Percentiles rank a stretch among this genome's conserved stretches.
Conservation (phyloP, 768 basidiomycete genomes). For the Chalciporus piperatus region DNA sequence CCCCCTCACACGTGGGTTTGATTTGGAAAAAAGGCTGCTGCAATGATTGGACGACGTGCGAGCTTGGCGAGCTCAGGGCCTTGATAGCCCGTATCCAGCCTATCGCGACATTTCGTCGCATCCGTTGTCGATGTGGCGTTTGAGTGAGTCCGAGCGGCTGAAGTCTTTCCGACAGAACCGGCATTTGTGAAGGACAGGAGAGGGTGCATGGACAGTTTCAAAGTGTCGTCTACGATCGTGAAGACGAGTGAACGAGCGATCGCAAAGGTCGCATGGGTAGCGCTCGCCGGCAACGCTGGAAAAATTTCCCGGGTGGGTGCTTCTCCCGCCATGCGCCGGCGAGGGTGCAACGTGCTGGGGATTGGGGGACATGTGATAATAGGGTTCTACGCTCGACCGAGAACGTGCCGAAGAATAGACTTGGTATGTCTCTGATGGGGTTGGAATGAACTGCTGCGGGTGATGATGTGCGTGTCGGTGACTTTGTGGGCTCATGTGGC, state of each 20-base stretch:
- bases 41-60: neutral
- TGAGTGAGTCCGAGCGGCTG: slow-evolving; percentile 76
- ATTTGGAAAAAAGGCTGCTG: neutral
- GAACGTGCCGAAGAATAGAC: slow-evolving; percentile 30
- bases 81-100: slow-evolving; percentile 5
- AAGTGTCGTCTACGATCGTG: slow-evolving; percentile 82
- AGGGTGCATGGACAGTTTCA: slow-evolving; percentile 69
- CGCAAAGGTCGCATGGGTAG: slow-evolving; percentile 70
- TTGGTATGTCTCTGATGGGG: slow-evolving; percentile 44
- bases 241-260: slow-evolving; percentile 75
- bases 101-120: slow-evolving; percentile 61
- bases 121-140: slow-evolving; percentile 80
- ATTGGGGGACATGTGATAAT: slow-evolving; percentile 40
- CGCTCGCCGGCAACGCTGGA: slow-evolving; percentile 46
- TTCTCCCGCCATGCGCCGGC: slow-evolving; percentile 10
- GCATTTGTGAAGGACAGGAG: slow-evolving; percentile 66
- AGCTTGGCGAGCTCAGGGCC: neutral
- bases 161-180: slow-evolving; percentile 75
- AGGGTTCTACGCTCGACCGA: slow-evolving; percentile 35
- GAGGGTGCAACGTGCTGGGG: slow-evolving; percentile 31
- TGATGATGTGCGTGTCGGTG: slow-evolving; percentile 20
- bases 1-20: neutral
- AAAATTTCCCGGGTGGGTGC: slow-evolving; percentile 15
- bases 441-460: slow-evolving; percentile 43
- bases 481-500: slow-evolving; percentile 13